Base-by-base conservation (phyloP, 805 yeast species). In the Metschnikowia cubensis region DNA sequence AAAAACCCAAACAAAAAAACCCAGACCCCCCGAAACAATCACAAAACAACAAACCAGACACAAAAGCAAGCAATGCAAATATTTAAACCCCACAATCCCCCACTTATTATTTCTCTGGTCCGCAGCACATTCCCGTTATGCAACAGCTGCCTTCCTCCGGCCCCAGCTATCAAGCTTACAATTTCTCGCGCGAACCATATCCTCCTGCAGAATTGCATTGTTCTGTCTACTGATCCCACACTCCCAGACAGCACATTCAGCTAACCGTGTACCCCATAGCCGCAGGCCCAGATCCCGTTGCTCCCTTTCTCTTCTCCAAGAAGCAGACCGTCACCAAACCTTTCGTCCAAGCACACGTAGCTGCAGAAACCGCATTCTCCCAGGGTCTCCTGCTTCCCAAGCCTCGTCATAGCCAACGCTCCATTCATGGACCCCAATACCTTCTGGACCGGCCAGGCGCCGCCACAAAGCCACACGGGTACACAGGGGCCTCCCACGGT, bases 391-490 rank as follows among this genome's bases (percentile, higher is more conserved):
- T n/a, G 35, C 35, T 35, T 10, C 20, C 37, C 14, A n/a, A 36
- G 10, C 25, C 39, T 20, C 15, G 29, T 36, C 25, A 20, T 21
- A 36, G 25, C 10, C 8, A 4, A 13, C 29, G 11, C 21, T n/a
- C 42, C 42, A 17, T 39, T 6, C 17, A 39, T 39, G 34, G 42
- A 25, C 34, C 20, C 34, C 34, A 39, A 39, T 15, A 39, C 11
- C 21, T 42, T 35, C 52, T 18, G 34, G 38, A 31, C 45, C 31
- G 34, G 37, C 15, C 42, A 45, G 49, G 15, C 48, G 20, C 22
- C 34, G 49, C 32, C 20, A 20, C 45, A 33, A 42, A 42, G 13
- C 20, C 32, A 45, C 4, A 6, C 25, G 39, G 22, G 11, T 17
- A 36, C 14, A 10, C 10, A 10, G 7, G n/a, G 15, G 11, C 25